These are phyloP conservation scores for Rhizodiscina lignyota DNA, from an alignment of 495 filamentous ascomycete genomes.

Conservation along the genomic window DNA sequence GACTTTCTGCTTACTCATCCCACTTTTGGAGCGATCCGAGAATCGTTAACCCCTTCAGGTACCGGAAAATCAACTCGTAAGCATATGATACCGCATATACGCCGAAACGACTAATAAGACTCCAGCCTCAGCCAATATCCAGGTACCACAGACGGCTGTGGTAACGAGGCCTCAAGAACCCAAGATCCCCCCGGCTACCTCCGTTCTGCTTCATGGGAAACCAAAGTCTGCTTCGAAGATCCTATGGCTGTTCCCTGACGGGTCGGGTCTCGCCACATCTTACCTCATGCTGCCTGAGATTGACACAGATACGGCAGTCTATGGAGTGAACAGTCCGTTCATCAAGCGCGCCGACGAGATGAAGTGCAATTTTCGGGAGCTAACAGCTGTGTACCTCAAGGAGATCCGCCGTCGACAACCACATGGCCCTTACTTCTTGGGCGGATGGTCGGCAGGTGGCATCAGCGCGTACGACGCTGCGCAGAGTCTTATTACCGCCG, in stretches of 20 bases:
- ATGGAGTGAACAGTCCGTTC: constrained; percentile 26
- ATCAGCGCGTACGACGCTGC: constrained; percentile 26
- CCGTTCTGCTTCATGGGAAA: constrained; percentile 33
- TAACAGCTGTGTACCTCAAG: constrained; percentile 35
- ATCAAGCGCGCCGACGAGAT: constrained; percentile 34
- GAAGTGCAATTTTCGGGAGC: constrained; percentile 29
- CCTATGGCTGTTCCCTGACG: constrained; percentile 35
- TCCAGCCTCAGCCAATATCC: no score
- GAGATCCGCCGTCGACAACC: constrained; percentile 50
- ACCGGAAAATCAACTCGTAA: no score
- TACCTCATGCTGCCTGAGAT: constrained; percentile 11
- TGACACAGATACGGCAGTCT: constrained; percentile 3
- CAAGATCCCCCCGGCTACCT: constrained; percentile 25
- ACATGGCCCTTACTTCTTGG: constrained; percentile 48
- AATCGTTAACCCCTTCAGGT: no score
- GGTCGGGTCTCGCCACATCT: constrained; percentile 31
- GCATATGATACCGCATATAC: no score
- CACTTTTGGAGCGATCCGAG: no score
- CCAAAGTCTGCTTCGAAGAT: constrained; percentile 25
- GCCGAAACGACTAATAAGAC: no score
- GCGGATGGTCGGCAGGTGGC: constrained; percentile 38
- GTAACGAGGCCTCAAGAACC: not conserved
- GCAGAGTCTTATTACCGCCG: constrained; percentile 14
- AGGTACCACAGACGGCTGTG: no score
- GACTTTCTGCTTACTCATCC: no score